Evolutionary conservation across 495 filamentous ascomycete species (phyloP).

Genomic region (Friedmanniomyces endolithicus): DNA sequence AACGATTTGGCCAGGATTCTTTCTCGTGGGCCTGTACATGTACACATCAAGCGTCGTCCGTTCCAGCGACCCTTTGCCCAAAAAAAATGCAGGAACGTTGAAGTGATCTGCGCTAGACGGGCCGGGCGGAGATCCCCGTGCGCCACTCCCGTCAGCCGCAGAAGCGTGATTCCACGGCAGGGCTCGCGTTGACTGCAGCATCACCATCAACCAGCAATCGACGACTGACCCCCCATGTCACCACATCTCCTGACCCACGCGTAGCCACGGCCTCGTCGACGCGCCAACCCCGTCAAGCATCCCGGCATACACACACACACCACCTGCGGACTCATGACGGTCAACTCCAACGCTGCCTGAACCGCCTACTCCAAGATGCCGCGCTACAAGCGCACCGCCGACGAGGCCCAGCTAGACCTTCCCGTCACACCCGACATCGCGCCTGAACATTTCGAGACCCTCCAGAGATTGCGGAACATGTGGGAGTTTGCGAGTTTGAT

Average conservation of each 20-base stretch:
- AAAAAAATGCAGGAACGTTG: too few species aligned
- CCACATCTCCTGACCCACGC: too few species aligned
- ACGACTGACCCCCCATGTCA: too few species aligned
- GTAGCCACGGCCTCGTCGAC: too few species aligned
- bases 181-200: not conserved
- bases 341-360: not conserved
- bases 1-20: too few species aligned
- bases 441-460: conserved; percentile 11
- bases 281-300: too few species aligned
- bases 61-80: too few species aligned
- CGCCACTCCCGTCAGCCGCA: not conserved
- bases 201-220: too few species aligned
- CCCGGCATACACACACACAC: too few species aligned
- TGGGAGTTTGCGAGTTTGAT: conserved; percentile 94
- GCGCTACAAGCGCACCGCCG: conserved; percentile 19
- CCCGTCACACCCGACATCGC: conserved; percentile 4
- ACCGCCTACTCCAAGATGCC: conserved; percentile 12
- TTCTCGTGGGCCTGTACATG: too few species aligned
- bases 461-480: conserved; percentile 56
- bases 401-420: conserved; percentile 16
- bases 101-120: too few species aligned
- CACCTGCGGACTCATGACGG: not conserved
- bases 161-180: not conserved
- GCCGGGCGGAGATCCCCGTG: not conserved
- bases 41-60: too few species aligned